phyloP scores from a whole-genome alignment of 495 filamentous ascomycete genomes.

The Neurospora sp. region DNA sequence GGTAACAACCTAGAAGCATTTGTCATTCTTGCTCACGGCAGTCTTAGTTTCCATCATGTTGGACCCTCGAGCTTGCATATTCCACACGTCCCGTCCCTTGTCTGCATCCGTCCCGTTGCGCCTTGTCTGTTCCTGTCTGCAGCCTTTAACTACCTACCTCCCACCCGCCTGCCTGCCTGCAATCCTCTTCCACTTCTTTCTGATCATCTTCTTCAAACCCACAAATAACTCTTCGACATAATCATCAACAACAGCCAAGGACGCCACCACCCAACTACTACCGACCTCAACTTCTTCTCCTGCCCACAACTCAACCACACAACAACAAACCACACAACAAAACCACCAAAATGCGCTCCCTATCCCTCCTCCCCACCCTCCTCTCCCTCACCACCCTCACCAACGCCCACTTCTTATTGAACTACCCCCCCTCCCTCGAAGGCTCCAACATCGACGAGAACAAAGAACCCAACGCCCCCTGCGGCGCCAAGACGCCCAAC shows the following conservation, averaged over 20 bases:
- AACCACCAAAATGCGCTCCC: conserved; percentile 3
- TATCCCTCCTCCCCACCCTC: conserved; percentile 12
- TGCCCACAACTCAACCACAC: too few species aligned
- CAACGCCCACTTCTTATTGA: conserved; percentile 38
- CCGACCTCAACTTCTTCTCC: too few species aligned
- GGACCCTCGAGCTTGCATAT: not conserved
- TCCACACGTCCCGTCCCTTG: not conserved
- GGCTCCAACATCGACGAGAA: conserved; percentile 29
- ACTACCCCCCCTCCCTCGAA: conserved; percentile 33
- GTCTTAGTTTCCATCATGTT: not conserved
- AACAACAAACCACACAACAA: not conserved
- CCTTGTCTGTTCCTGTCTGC: not conserved
- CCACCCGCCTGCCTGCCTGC: not conserved
- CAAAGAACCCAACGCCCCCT: conserved; percentile 30
- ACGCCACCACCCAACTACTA: not conserved
- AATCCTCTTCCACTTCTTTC: not conserved
- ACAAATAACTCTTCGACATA: not conserved
- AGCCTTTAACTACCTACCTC: not conserved
- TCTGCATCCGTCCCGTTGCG: not conserved
- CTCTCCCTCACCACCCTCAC: conserved; percentile 15
- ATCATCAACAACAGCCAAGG: not conserved
- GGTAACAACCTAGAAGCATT: not conserved
- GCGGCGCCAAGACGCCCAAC: conserved; percentile 34
- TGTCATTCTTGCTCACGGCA: not conserved
- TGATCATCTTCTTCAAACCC: not conserved